These are phyloP conservation scores for Anisodus tanguticus DNA, from an alignment of 257 asterid species.

Conservation along the genomic window DNA sequence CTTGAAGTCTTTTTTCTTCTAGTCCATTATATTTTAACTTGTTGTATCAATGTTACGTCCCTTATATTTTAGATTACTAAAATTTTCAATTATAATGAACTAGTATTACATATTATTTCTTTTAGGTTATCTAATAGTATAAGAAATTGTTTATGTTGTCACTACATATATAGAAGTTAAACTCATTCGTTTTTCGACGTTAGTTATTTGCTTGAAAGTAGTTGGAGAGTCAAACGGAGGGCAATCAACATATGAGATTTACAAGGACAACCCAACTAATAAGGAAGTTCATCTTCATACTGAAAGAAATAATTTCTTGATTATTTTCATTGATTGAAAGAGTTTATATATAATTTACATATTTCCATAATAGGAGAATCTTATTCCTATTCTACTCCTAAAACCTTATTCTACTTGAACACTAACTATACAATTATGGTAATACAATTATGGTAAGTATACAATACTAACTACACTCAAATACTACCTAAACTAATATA, in stretches of 20 bases:
- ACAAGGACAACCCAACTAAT: slow-evolving; percentile 42
- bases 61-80: neutral
- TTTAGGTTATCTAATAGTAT: neutral
- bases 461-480: too few relatives aligned
- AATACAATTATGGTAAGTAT: too few relatives aligned
- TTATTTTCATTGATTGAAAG: too few relatives aligned
- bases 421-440: too few relatives aligned
- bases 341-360: too few relatives aligned
- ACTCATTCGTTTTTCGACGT: neutral
- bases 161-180: neutral
- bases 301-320: too few relatives aligned
- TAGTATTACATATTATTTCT: neutral
- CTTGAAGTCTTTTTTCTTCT: too few relatives aligned
- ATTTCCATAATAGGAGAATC: too few relatives aligned
- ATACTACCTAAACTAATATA: too few relatives aligned
- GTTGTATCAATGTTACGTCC: neutral
- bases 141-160: neutral
- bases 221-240: slow-evolving; percentile 48
- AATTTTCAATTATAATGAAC: rapidly evolving
- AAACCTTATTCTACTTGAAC: too few relatives aligned
- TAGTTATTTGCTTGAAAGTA: slow-evolving; percentile 41
- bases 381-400: too few relatives aligned
- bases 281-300: slow-evolving; percentile 37
- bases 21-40: neutral
- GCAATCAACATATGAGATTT: slow-evolving; percentile 49